phyloP scores from a whole-genome alignment of 805 yeast species.

The Candida insectorum region DNA sequence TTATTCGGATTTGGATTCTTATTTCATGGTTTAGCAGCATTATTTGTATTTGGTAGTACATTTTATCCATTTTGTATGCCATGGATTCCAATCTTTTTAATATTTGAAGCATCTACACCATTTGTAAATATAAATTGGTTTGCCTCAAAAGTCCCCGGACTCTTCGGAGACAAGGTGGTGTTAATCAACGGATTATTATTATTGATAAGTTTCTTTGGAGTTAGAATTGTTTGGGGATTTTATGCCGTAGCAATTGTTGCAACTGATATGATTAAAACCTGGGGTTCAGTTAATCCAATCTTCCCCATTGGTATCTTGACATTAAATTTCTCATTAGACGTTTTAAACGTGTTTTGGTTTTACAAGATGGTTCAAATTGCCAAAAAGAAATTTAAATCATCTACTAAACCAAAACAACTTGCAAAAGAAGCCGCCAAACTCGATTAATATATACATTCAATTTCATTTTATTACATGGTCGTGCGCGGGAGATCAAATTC shows the following conservation, averaged over 20 bases:
- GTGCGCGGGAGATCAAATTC: neutral
- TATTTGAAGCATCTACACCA: slow-evolving; percentile 89
- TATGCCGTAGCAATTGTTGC: slow-evolving; percentile 57
- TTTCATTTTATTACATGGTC: too few species aligned
- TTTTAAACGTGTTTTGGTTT: slow-evolving; percentile 83
- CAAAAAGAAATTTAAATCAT: slow-evolving; percentile 38
- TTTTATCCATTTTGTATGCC: slow-evolving; percentile 75
- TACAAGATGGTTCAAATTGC: slow-evolving; percentile 79
- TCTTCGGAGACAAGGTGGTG: slow-evolving; percentile 52
- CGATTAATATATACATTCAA: slow-evolving; percentile 9
- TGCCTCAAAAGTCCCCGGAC: slow-evolving; percentile 71
- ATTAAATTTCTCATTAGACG: slow-evolving; percentile 61
- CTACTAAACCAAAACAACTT: slow-evolving; percentile 12
- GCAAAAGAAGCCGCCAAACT: slow-evolving; percentile 16
- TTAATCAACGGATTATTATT: slow-evolving; percentile 70
- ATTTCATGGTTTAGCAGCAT: slow-evolving; percentile 79
- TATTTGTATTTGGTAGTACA: slow-evolving; percentile 64
- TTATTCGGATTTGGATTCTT: slow-evolving; percentile 81
- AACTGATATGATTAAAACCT: slow-evolving; percentile 43
- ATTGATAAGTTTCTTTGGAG: slow-evolving; percentile 66
- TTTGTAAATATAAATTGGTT: slow-evolving; percentile 95
- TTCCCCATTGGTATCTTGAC: slow-evolving; percentile 49
- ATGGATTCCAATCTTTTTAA: slow-evolving; percentile 76
- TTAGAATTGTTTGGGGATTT: slow-evolving; percentile 85
- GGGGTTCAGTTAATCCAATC: slow-evolving; percentile 43